These are phyloP conservation scores for Pestalotiopsis sp. DNA, from an alignment of 2,329 filamentous ascomycete genomes.

Conservation along the genomic window DNA sequence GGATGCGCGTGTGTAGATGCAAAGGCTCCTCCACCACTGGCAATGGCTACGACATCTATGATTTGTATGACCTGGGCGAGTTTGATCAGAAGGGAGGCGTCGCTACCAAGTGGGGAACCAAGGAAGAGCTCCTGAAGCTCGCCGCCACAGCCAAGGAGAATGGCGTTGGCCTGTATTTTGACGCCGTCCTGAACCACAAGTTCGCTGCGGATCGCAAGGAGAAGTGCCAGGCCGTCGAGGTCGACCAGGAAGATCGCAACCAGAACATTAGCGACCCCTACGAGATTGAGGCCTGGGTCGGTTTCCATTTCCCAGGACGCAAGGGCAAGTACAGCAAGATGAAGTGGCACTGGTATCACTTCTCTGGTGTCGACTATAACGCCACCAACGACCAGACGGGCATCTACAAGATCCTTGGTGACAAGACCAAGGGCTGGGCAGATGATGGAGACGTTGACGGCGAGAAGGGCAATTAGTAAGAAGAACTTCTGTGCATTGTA, in stretches of 20 bases:
- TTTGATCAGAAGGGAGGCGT: constrained; percentile 68
- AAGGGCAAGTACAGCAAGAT: constrained; percentile 58
- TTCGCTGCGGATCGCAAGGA: constrained; percentile 66
- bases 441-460: constrained; percentile 43
- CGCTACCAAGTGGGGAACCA: constrained; percentile 69
- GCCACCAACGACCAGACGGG: constrained; percentile 53
- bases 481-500: background rate
- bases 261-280: constrained; percentile 53
- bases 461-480: constrained; percentile 51
- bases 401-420: constrained; percentile 59
- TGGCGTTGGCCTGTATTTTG: constrained; percentile 63
- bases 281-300: constrained; percentile 68
- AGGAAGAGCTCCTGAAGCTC: constrained; percentile 59
- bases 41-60: constrained; percentile 71
- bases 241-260: constrained; percentile 45
- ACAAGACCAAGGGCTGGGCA: constrained; percentile 63
- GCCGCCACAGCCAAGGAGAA: constrained; percentile 48
- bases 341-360: constrained; percentile 68
- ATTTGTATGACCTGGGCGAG: constrained; percentile 70
- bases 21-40: constrained; percentile 61
- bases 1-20: constrained; percentile 36
- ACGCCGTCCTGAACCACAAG: constrained; percentile 73
- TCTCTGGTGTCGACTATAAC: constrained; percentile 68
- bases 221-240: constrained; percentile 58
- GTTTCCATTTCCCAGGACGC: constrained; percentile 65